A percentile compares a stretch with the other conserved stretches of the same genome.
phyloP scores from a whole-genome alignment of 257 asterid species.

The Nicotiana knightiana region DNA sequence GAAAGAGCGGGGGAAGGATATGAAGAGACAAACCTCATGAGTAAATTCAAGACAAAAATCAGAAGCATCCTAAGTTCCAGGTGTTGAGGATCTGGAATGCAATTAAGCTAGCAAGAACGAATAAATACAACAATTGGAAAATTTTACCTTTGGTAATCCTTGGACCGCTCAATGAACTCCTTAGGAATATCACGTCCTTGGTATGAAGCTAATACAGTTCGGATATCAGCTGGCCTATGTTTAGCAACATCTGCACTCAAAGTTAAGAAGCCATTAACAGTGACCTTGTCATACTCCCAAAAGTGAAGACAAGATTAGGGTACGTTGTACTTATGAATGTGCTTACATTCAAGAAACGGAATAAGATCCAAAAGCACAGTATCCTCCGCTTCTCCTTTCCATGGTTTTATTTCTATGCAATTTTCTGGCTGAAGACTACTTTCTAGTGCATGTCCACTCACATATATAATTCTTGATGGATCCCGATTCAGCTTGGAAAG shows the following conservation, averaged over 20 bases:
- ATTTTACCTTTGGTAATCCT: constrained; percentile 64
- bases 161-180: constrained; percentile 83
- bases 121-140: not conserved
- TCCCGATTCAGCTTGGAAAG: constrained; percentile 80
- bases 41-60: not conserved
- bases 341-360: constrained; percentile 90
- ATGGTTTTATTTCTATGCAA: constrained; percentile 54
- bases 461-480: constrained; percentile 64
- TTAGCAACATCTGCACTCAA: constrained; percentile 70
- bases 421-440: constrained; percentile 82
- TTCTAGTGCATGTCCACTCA: constrained; percentile 79
- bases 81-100: not conserved
- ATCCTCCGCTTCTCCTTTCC: constrained; percentile 79
- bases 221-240: constrained; percentile 70
- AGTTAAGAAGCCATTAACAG: not conserved
- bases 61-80: not conserved
- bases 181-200: constrained; percentile 74
- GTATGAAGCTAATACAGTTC: constrained; percentile 77
- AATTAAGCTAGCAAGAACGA: not conserved
- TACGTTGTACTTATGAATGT: not conserved
- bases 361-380: constrained; percentile 80
- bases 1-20: not conserved
- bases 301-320: not conserved
- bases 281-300: not conserved
- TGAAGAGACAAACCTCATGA: not conserved